phyloP scores from a whole-genome alignment of 371 early-diverging fungal species.

The Zychaea mexicana region DNA sequence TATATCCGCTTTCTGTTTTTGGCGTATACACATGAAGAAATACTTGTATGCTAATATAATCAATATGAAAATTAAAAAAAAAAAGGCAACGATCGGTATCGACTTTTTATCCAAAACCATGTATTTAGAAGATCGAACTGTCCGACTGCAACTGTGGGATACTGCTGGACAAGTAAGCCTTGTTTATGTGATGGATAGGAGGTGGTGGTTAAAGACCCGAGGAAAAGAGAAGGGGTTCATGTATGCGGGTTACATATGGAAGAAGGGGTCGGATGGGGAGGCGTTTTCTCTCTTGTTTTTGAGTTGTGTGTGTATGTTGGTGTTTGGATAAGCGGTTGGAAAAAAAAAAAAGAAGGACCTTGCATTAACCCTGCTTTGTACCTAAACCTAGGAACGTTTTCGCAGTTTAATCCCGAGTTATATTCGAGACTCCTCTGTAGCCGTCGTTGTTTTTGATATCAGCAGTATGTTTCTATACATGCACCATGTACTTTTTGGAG shows the following conservation, averaged over 20 bases:
- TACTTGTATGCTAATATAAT: neutral
- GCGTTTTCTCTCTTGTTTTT: too few relatives aligned
- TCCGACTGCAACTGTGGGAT: conserved; percentile 99
- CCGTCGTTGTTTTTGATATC: conserved; percentile 97
- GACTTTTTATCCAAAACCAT: conserved; percentile 99
- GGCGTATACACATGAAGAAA: neutral
- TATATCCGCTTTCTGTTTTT: too few relatives aligned
- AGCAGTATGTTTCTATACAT: conserved; percentile 86
- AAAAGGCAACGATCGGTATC: conserved; percentile 98
- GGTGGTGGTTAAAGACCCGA: too few relatives aligned
- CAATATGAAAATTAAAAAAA: neutral
- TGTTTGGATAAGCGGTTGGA: too few relatives aligned
- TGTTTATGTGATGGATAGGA: too few relatives aligned
- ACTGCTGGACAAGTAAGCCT: conserved; percentile 96
- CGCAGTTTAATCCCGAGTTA: conserved; percentile 97
- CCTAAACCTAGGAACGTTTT: conserved; percentile 87
- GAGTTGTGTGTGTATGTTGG: too few relatives aligned
- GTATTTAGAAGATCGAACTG: conserved; percentile 93
- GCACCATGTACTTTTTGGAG: too few relatives aligned
- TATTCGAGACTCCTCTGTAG: conserved; percentile 98
- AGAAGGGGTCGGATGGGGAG: neutral
- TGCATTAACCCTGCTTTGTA: neutral
- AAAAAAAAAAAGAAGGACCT: neutral
- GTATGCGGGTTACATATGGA: too few relatives aligned
- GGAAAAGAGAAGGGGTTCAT: neutral